Evolutionary conservation across 257 asterid species (phyloP).

Genomic region (Lycium ferocissimum): DNA sequence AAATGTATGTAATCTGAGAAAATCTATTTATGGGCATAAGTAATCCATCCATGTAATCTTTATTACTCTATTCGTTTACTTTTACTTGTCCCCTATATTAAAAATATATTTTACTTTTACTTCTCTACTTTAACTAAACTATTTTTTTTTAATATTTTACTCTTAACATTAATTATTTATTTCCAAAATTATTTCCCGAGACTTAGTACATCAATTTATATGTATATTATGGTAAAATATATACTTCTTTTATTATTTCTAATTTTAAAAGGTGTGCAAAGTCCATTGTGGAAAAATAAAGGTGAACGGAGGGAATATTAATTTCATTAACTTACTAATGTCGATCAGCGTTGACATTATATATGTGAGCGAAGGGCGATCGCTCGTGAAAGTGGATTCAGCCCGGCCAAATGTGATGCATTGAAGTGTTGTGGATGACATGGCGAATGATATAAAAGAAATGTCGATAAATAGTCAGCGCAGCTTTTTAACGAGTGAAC

Average conservation of each 20-base stretch:
- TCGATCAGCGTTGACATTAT: background rate
- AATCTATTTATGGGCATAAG: background rate
- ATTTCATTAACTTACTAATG: background rate
- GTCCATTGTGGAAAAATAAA: no score
- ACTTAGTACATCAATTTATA: no score
- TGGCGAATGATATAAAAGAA: background rate
- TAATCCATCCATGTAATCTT: background rate
- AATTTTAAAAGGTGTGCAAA: no score
- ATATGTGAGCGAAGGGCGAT: background rate
- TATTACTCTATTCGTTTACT: background rate
- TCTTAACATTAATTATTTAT: no score
- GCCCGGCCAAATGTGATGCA: background rate
- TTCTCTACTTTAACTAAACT: no score
- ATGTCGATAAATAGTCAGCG: background rate
- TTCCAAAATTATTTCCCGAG: no score
- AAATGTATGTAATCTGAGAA: background rate
- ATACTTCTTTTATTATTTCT: no score
- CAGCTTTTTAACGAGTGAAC: background rate
- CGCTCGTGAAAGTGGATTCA: background rate
- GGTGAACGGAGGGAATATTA: background rate
- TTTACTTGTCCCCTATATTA: no score
- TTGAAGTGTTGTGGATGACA: background rate
- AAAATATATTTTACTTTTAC: no score
- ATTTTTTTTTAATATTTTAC: no score
- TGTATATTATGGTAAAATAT: no score